Percentiles rank a stretch among this genome's conserved stretches.
These are phyloP conservation scores for Mortierella sp. DNA, from an alignment of 371 early-diverging fungal genomes.

Conservation along the genomic window DNA sequence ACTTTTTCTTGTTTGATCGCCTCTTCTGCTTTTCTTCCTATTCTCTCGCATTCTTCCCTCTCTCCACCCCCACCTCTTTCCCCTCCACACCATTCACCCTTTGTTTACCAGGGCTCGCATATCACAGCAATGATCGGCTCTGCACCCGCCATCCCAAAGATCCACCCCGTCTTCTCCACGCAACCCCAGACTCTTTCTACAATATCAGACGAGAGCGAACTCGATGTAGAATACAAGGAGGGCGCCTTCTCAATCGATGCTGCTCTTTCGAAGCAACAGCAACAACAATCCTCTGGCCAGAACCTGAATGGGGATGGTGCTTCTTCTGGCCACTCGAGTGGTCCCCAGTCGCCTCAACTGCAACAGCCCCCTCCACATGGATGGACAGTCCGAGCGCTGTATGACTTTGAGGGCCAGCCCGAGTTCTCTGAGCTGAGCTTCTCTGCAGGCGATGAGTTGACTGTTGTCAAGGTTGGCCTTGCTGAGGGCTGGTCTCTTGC, in stretches of 20 bases:
- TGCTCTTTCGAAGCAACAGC: conserved; percentile 16
- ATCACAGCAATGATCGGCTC: conserved; percentile 30
- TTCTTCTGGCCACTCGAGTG: conserved; percentile 1
- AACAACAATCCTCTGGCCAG: neutral
- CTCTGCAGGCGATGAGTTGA: conserved; percentile 57
- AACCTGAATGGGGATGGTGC: neutral
- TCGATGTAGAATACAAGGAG: conserved; percentile 46
- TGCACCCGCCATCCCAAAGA: conserved; percentile 53
- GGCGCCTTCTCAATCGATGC: conserved; percentile 42
- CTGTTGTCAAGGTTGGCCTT: conserved; percentile 52
- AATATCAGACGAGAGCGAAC: conserved; percentile 15
- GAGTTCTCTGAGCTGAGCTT: conserved; percentile 59
- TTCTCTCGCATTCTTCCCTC: neutral
- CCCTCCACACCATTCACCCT: neutral
- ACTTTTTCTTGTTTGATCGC: neutral
- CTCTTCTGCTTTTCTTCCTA: neutral
- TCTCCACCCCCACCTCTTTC: neutral
- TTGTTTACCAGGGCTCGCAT: neutral
- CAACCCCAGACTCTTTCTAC: conserved; percentile 29
- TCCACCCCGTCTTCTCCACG: conserved; percentile 47
- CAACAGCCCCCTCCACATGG: conserved; percentile 55
- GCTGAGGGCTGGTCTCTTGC: conserved; percentile 62
- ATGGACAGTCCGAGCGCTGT: conserved; percentile 53
- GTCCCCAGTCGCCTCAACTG: conserved; percentile 22
- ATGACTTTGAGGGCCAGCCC: conserved; percentile 54